Conservation (phyloP, 768 basidiomycete genomes). For the Trametes maxima region DNA sequence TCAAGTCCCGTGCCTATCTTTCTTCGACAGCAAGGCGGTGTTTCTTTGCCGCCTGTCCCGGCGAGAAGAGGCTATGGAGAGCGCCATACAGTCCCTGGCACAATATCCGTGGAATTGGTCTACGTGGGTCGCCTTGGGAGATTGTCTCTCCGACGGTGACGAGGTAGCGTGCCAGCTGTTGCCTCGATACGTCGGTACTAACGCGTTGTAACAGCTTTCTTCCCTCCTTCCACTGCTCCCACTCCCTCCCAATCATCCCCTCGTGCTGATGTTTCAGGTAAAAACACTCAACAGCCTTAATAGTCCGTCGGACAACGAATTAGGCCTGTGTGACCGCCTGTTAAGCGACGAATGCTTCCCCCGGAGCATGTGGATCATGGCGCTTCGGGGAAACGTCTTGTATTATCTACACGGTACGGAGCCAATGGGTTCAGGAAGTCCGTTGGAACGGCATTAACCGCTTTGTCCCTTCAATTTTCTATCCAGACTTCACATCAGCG, state of each 20-base stretch:
- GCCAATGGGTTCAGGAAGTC: neutral
- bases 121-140: constrained; percentile 81
- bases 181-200: neutral
- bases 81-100: constrained; percentile 71
- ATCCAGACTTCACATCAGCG: constrained; percentile 83
- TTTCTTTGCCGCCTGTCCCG: constrained; percentile 79
- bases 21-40: constrained; percentile 66
- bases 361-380: constrained; percentile 82
- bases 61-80: constrained; percentile 86
- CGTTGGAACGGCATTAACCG: neutral
- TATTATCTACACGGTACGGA: constrained; percentile 90
- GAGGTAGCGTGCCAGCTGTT: constrained; percentile 56
- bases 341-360: constrained; percentile 75
- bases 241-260: constrained; percentile 52
- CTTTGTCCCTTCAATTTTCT: neutral
- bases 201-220: constrained; percentile 42
- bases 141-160: constrained; percentile 79
- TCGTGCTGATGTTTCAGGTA: constrained; percentile 78
- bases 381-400: constrained; percentile 79
- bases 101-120: constrained; percentile 95
- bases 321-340: constrained; percentile 79
- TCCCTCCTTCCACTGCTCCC: constrained; percentile 49
- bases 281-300: constrained; percentile 90
- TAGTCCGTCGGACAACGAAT: constrained; percentile 83
- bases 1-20: constrained; percentile 5